Evolutionary conservation across 208 protist genomes (phyloP).

Genomic region (Leishmania aethiopica): DNA sequence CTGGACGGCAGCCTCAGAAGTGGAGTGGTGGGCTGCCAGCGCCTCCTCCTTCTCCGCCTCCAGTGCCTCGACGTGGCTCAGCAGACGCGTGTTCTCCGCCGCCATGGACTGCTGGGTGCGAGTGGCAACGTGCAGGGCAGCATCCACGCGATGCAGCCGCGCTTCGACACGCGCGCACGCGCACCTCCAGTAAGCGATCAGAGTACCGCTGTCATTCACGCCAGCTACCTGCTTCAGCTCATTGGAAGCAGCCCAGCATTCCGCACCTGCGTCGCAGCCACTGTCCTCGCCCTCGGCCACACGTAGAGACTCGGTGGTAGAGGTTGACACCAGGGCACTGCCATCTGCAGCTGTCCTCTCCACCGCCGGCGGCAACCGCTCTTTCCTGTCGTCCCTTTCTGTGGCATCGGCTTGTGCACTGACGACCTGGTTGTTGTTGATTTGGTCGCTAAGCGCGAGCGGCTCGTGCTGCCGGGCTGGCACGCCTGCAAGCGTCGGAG

Average conservation of each 20-base stretch:
- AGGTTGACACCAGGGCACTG: constrained; percentile 14
- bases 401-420: background rate
- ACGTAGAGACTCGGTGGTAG: background rate
- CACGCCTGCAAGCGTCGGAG: background rate
- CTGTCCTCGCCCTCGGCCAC: background rate
- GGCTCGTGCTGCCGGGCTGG: background rate
- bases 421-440: background rate
- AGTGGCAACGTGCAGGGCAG: constrained; percentile 35
- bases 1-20: constrained; percentile 18
- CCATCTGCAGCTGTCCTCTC: background rate
- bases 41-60: constrained; percentile 18
- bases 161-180: constrained; percentile 23
- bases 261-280: background rate
- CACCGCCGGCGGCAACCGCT: background rate
- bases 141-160: constrained; percentile 37
- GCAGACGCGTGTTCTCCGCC: constrained; percentile 63
- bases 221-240: background rate
- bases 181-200: constrained; percentile 38
- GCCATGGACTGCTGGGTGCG: constrained; percentile 44
- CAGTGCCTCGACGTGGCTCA: constrained; percentile 37
- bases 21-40: constrained; percentile 9
- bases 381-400: background rate
- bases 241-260: background rate
- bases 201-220: background rate
- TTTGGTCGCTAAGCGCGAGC: background rate